Percentiles rank a stretch among this genome's conserved stretches.
phyloP scores from a whole-genome alignment of 78 protist species.

The Monocercomonoides exilis region DNA sequence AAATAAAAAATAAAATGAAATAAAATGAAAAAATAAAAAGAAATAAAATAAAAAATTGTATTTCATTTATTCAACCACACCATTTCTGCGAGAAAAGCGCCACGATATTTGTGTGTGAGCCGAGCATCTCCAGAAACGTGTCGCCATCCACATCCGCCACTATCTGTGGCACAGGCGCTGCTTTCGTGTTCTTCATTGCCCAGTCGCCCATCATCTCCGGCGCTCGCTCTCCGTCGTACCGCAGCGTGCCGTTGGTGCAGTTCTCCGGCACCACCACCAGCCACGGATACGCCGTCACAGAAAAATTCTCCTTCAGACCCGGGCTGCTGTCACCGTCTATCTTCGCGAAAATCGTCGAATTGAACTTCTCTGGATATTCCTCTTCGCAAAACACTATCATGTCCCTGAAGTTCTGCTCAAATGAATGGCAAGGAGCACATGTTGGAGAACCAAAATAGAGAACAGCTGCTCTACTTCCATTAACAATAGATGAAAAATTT shows the following conservation, averaged over 20 bases:
- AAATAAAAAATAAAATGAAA: no score
- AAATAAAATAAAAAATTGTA: no score
- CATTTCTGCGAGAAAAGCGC: background rate
- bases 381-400: background rate
- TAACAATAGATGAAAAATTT: background rate
- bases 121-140: background rate
- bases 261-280: background rate
- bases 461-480: background rate
- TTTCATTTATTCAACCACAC: no score
- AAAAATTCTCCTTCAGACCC: background rate
- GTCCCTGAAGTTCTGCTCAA: background rate
- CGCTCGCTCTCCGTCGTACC: background rate
- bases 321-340: background rate
- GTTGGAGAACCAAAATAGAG: background rate
- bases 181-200: background rate
- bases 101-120: background rate
- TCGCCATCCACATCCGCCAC: background rate
- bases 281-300: constrained; percentile 14
- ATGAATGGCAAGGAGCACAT: background rate
- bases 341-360: background rate
- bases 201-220: background rate
- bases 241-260: background rate
- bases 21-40: no score
- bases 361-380: background rate
- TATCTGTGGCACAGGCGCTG: background rate